Base-by-base conservation (phyloP, 1,284 basidiomycete species). In the Irpex lacteus region DNA sequence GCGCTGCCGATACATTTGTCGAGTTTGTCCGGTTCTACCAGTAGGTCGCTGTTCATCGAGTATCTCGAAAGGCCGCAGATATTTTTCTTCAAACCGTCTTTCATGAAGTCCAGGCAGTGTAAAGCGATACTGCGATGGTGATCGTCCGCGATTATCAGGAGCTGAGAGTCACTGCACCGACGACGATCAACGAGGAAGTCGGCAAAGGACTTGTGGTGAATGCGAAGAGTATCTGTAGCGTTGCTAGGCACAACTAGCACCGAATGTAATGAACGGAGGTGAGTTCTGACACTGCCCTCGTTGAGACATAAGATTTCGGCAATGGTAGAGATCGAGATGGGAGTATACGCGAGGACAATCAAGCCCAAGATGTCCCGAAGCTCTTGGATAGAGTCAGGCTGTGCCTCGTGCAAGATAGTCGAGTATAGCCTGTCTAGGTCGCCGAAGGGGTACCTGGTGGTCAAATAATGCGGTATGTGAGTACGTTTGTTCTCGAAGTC, bases 191-290 rank as follows among this genome's bases (percentile, higher is more conserved):
- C 26, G 57, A 62, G 57, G 54, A 62, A 62, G 21, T 62, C 61
- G 13, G 61, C 32, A n/a, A 62, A 62, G 8, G 61, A 58, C 19
- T 54, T 54, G 40, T 62, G 60, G 52, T 34, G n/a, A 53, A 55
- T 9, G 15, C 52, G 60, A 19, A 62, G 7, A 36, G 60, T 55
- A n/a, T n/a, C 19, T 13, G 19, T 18, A 6, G 18, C 9, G 26
- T 60, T 32, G 9, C 58, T 47, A 59, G 60, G 60, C 2, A 62
- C 26, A 36, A 56, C 15, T 15, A 62, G 19, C 18, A 62, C 15
- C 8, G 60, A 54, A 26, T 56, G 60, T 26, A 62, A 53, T 4
- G 52, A 34, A 2, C 19, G 34, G 13, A 56, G 55, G 26, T 8
- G 5, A 8, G 26, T 56, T 7, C 18, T 21, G 55, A 21, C 32